A percentile compares a stretch with the other conserved stretches of the same genome.
Evolutionary conservation across 2,329 filamentous ascomycete species (phyloP).

Genomic region (Ophiostoma australiae): DNA sequence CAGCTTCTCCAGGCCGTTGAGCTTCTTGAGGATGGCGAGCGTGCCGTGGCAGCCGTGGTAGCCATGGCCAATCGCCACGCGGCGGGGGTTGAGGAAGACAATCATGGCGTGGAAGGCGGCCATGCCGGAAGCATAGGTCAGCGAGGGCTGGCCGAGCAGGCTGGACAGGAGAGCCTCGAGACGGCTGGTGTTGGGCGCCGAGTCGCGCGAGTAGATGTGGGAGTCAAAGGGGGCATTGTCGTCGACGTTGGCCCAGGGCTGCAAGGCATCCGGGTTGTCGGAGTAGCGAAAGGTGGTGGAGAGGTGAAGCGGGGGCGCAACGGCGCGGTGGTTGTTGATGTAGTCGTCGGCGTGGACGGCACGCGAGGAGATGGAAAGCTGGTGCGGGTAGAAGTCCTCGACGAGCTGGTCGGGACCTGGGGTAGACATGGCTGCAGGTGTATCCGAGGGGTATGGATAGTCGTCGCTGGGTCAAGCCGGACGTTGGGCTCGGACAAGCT

Average conservation of each 20-base stretch:
- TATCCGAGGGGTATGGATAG: not conserved
- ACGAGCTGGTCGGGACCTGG: constrained; percentile 25
- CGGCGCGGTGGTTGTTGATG: constrained; percentile 67
- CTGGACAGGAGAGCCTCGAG: constrained; percentile 76
- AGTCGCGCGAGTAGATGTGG: constrained; percentile 79
- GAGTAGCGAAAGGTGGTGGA: constrained; percentile 87
- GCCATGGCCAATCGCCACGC: constrained; percentile 73
- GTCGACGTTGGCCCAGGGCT: constrained; percentile 47
- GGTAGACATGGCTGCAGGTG: not conserved
- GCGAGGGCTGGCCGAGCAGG: constrained; percentile 61
- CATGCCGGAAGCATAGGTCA: constrained; percentile 82
- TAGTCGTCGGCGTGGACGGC: constrained; percentile 79
- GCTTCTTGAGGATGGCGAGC: constrained; percentile 64
- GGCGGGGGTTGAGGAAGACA: constrained; percentile 75
- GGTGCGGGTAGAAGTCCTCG: constrained; percentile 34
- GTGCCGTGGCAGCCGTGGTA: constrained; percentile 96
- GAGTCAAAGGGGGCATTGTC: constrained; percentile 52
- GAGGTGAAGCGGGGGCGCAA: constrained; percentile 84
- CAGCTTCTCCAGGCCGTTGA: constrained; percentile 69
- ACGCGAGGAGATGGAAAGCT: constrained; percentile 59
- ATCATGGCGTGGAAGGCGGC: constrained; percentile 84
- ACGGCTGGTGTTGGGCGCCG: constrained; percentile 73
- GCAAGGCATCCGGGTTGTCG: constrained; percentile 62
- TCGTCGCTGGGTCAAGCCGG: not conserved
- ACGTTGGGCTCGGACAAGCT: not conserved